These are phyloP conservation scores for Auricularia sp. DNA, from an alignment of 768 basidiomycete genomes.

Conservation along the genomic window DNA sequence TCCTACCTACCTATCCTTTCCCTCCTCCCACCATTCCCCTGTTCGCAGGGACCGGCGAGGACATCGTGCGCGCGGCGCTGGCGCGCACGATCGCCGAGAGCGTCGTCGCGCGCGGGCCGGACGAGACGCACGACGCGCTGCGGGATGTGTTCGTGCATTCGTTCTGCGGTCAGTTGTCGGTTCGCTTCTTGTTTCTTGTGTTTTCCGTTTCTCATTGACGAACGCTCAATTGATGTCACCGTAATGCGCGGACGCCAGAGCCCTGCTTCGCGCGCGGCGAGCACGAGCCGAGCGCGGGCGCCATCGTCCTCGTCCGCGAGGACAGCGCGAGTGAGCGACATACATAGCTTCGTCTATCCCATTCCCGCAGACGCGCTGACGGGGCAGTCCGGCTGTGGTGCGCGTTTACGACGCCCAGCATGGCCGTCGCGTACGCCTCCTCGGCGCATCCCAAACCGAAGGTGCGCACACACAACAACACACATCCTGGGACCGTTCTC, in stretches of 20 bases:
- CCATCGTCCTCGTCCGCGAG: conserved; percentile 50
- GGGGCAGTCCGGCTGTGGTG: conserved; percentile 63
- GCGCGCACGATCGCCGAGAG: conserved; percentile 46
- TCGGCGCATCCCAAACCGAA: conserved; percentile 43
- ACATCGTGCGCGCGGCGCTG: conserved; percentile 48
- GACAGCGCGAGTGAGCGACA: not conserved
- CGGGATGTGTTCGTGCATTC: conserved; percentile 32
- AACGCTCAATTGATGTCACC: too few species aligned
- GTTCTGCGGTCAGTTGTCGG: conserved; percentile 47
- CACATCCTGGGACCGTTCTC: too few species aligned
- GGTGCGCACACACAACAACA: too few species aligned
- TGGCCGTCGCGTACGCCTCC: conserved; percentile 68
- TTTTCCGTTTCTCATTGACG: not conserved
- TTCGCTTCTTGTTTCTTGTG: conserved; percentile 37
- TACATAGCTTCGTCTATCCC: conserved; percentile 18
- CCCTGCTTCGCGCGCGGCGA: conserved; percentile 30
- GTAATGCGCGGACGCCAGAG: conserved; percentile 19
- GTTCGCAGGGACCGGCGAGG: conserved; percentile 56
- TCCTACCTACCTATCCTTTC: not conserved
- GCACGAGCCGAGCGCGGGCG: conserved; percentile 44
- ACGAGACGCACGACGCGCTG: conserved; percentile 50
- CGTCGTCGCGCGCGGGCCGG: conserved; percentile 23
- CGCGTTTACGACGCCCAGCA: conserved; percentile 72
- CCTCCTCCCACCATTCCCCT: not conserved
- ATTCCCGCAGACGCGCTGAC: not conserved